Evolutionary conservation across 2,329 filamentous ascomycete species (phyloP).

Genomic region (Rachicladosporium sp.): DNA sequence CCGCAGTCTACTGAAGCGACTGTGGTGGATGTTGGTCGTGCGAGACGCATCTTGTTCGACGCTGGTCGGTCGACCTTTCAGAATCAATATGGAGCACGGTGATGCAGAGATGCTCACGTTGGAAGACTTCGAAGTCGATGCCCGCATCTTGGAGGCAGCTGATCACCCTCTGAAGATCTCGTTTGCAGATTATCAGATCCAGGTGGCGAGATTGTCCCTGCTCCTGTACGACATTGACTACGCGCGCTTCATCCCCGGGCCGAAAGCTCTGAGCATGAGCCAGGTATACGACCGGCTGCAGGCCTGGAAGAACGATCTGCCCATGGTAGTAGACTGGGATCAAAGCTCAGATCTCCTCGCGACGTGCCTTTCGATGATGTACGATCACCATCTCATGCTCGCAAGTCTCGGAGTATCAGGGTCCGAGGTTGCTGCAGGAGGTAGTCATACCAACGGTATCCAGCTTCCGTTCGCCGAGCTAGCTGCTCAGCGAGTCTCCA

Average conservation of each 20-base stretch:
- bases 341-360: constrained; percentile 1
- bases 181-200: constrained; percentile 10
- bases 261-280: constrained; percentile 2
- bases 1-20: constrained; percentile 9
- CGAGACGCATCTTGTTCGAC: constrained; percentile 11
- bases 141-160: background rate
- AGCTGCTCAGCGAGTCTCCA: constrained; percentile 6
- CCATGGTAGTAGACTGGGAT: background rate
- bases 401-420: constrained; percentile 2
- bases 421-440: background rate
- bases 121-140: constrained; percentile 8
- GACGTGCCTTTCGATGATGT: constrained; percentile 2
- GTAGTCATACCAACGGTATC: background rate
- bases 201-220: constrained; percentile 10
- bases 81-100: constrained; percentile 11
- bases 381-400: constrained; percentile 7
- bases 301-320: constrained; percentile 3
- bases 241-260: constrained; percentile 7
- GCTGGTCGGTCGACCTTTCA: constrained; percentile 11
- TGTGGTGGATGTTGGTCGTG: constrained; percentile 14
- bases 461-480: background rate
- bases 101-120: constrained; percentile 9
- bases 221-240: constrained; percentile 8
- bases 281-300: constrained; percentile 3
- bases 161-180: constrained; percentile 1